Base-by-base conservation (phyloP, 73 alveolate genomes). In the Blepharisma japonicum region DNA sequence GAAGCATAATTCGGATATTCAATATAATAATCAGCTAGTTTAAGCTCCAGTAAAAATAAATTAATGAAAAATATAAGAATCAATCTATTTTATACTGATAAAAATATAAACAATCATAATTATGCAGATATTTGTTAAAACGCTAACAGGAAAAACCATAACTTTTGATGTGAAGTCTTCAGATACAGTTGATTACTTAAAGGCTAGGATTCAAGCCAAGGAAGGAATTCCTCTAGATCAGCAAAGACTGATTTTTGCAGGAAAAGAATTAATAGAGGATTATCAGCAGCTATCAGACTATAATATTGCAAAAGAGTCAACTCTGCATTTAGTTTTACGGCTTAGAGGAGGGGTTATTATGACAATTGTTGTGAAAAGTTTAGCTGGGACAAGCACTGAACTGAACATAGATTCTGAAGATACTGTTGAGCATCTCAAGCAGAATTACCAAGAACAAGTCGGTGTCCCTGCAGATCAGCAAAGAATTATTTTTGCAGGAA, bases 181-280 rank as follows among this genome's bases (percentile, higher is more conserved):
- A 7, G 89, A 81, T 39, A 47, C 88, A 0, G 50, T 81, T 9
- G 84, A 18, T 4, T 27, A 2, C 5, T 2, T 81, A 8, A 81
- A 81, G 32, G 8, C 3, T 0, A 47, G 72, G n/a, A 81, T 81
- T 6, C 23, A 21, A n/a, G 27, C 71, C 7, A 11, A 23, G 46
- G 88, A 81, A 48, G 88, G 86, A 6, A 81, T 78, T 47, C 83
- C 71, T 6, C 51, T 27, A 6, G 85, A 81, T 4, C 23, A 78
- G 50, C 71, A 81, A 21, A 50, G 76, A 49, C 68, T 81, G 0
- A 78, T 81, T 6, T 81, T 77, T 81, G 85, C 82, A 23, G 88
- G 88, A 68, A 7, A 54, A 7, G 5, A 81, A 50, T 78, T 81
- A 78, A 32, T 32, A 1, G 88, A 81, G 0, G 49, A 81, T 11